phyloP scores from a whole-genome alignment of 768 basidiomycete genomes.

The Agaricus subrufescens region DNA sequence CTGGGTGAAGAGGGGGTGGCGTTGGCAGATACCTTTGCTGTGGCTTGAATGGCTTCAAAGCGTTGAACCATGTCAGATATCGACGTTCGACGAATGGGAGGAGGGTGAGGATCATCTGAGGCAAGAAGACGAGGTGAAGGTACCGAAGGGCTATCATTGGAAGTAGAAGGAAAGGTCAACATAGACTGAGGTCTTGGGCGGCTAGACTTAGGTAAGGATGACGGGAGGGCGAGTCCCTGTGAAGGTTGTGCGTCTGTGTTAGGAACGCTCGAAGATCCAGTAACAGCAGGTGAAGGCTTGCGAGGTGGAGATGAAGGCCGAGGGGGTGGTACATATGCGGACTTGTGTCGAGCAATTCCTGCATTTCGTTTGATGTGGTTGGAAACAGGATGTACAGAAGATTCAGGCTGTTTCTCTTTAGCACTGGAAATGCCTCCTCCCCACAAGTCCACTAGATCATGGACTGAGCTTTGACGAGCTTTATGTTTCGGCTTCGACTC shows the following conservation, averaged over 20 bases:
- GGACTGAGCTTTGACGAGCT: constrained; percentile 75
- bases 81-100: constrained; percentile 52
- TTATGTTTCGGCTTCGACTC: constrained; percentile 34
- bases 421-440: constrained; percentile 44
- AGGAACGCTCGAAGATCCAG: not conserved
- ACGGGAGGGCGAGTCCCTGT: constrained; percentile 16
- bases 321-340: constrained; percentile 3
- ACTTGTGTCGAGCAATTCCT: not conserved
- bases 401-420: constrained; percentile 36
- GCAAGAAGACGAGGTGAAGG: constrained; percentile 37
- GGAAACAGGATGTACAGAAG: not conserved
- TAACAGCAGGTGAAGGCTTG: not conserved
- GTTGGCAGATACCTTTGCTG: not conserved
- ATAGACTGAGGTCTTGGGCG: constrained; percentile 79
- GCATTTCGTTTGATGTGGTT: constrained; percentile 3
- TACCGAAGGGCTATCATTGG: constrained; percentile 32
- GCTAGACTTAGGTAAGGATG: constrained; percentile 20
- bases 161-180: constrained; percentile 61
- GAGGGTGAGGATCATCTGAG: constrained; percentile 40
- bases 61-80: constrained; percentile 85
- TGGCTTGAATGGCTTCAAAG: constrained; percentile 60
- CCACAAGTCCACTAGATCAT: constrained; percentile 78
- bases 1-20: constrained; percentile 18
- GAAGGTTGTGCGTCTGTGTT: constrained; percentile 13
- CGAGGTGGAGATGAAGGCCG: constrained; percentile 9